Evolutionary conservation across 768 basidiomycete species (phyloP), one percentile per base, ranked within the genome.

Genomic region (Mycena metata): DNA sequence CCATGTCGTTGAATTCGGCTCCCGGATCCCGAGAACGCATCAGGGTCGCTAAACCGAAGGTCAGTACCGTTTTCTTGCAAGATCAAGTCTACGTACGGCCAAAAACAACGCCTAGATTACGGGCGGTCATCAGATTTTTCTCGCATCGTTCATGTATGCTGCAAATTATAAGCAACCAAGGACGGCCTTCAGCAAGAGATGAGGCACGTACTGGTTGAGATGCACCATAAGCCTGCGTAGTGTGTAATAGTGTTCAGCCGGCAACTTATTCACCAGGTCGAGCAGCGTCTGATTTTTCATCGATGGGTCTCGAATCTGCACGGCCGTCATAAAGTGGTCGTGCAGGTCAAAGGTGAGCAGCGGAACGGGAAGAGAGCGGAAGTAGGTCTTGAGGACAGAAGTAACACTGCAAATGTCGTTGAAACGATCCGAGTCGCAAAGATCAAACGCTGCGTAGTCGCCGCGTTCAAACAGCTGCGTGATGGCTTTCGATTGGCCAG

Each of bases 361-460:
- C 8, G 98, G 98, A 57, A 92, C 87, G 17, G 97, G 96, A 42
- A 99, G 82, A n/a, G 90, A 85, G 33, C 98, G 90, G 87, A 99
- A 94, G 81, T 98, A 99, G 41, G 91, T 94, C 83, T 99, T 99
- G 75, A 99, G 85, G 33, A 98, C 96, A 26, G 96, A 97, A 1
- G 98, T 99, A 67, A 98, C 90, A 67, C 95, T 96, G 78, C 94
- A 96, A 67, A 99, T 95, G 78, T 99, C 98, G 83, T 97, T 98
- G 86, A 98, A 99, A 26, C 91, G 86, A 73, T 97, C 93, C 5
- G 85, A 81, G 77, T 99, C 96, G 51, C 85, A 84, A 41, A 99
- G 87, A 75, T 99, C 96, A 77, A 99, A 99, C 0, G 94, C 83
- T 17, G 84, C 77, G 78, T 98, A 97, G 77, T 97, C 92, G 60